Evolutionary conservation across 2,329 filamentous ascomycete genomes (phyloP), one percentile per base, ranked within the genome.

Genomic region (Ilyonectria destructans): DNA sequence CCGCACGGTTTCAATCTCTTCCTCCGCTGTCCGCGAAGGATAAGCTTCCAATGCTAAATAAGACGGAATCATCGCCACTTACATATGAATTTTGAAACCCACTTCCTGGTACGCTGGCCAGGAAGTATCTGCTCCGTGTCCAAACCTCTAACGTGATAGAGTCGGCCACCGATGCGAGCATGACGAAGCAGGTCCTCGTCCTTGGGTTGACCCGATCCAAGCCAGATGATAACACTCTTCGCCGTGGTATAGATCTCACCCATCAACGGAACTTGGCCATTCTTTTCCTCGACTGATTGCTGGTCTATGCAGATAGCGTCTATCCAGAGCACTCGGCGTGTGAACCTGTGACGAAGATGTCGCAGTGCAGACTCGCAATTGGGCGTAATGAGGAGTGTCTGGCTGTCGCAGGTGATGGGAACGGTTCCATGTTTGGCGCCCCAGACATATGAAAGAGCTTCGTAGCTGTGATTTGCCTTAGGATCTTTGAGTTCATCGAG

Each of bases 171-270:
- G 26, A 57, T 57, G 26, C 54, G 54, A 26, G 54, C 35, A 57
- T 57, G 54, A 9, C 54, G 35, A 57, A 57, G 54, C 10, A 57
- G 54, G 12, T 57, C 54, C 21, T 57, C 54, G 54, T 57, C 54
- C 54, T 29, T n/a, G 6, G 54, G 35, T 17, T 21, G 12, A 19
- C 54, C 54, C 19, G 54, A 19, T 3, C 54, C 54, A 29, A 57
- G 35, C 31, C 35, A 49, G 21, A 49, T 49, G 46, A 49, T 15
- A 12, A 49, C 46, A 19, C 12, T 29, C 46, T 49, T 29, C 21
- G 46, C 46, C 12, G 23, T 17, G 13, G 46, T 26, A 49, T 26
- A 49, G 46, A 49, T 49, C 21, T 49, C 46, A 21, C 46, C 46
- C 46, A 49, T 49, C 21, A 29, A n/a, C 13, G 46, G 15, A 29